Evolutionary conservation across 495 filamentous ascomycete species (phyloP), one percentile per base, ranked within the genome.

Genomic region (Penicillium egyptiacum): DNA sequence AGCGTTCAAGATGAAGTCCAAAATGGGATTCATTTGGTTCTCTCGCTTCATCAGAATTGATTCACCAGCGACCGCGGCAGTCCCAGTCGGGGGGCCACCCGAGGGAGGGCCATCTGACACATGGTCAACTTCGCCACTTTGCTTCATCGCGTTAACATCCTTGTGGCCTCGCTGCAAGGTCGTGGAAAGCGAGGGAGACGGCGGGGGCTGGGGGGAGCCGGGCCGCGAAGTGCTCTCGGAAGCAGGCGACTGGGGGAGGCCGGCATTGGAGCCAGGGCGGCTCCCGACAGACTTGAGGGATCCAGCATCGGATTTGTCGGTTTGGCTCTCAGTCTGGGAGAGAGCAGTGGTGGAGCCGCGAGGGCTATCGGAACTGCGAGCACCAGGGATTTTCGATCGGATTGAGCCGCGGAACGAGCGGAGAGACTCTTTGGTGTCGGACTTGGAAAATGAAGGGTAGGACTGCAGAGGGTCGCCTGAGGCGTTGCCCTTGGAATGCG

Each of bases 341-440:
- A 91, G 79, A 31, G 79, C 81, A 11, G 83, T 72, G 12, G 83
- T 78, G 14, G 93, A 96, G 60, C 73, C 83, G 50, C 90, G 81
- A 35, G 95, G 92, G 67, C 92, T 98, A 68, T 82, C 70, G 72
- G 75, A 64, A 78, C 82, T 59, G 72, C 86, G 81, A 72, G 83
- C 69, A 68, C 83, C 80, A 72, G 86, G 70, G 65, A 93, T 86
- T 81, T 94, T 91, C n/a, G 84, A 88, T 40, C 83, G 77, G 59
- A 91, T 82, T 1, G 85, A 84, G 37, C 81, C 86, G 47, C 86
- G 81, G 65, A 98, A 83, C 1, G 94, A 98, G 47, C 93, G 88
- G 20, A 89, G 80, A 10, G 94, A 98, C 61, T 96, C 95, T 72
- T 92, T 92, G 39, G 94, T 98, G 71, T 98, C 94, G 22, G 93